Evolutionary conservation across 2,329 filamentous ascomycete species (phyloP).

Genomic region (Xylaria sp.): DNA sequence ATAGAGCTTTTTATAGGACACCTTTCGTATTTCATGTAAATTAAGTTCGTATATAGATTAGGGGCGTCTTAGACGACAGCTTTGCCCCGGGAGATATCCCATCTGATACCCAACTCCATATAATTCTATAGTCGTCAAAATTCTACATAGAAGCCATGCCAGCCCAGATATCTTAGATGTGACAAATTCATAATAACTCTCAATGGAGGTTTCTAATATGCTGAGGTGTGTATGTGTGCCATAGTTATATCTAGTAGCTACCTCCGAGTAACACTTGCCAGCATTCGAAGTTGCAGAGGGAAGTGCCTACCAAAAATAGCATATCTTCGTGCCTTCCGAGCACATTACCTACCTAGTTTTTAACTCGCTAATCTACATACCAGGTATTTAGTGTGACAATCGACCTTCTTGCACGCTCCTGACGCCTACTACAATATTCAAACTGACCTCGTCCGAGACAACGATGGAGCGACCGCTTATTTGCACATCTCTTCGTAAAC

Average conservation of each 20-base stretch:
- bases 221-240: not conserved
- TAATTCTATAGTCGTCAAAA: conserved; percentile 9
- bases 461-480: conserved; percentile 44
- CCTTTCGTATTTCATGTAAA: conserved; percentile 16
- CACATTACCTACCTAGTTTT: not conserved
- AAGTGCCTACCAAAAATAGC: not conserved
- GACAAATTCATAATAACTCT: not conserved
- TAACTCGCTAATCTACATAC: not conserved
- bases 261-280: not conserved
- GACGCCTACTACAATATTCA: not conserved
- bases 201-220: not conserved
- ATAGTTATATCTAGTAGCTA: not conserved
- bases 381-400: not conserved
- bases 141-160: not conserved
- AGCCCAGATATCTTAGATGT: not conserved
- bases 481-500: conserved; percentile 48
- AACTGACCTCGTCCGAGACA: not conserved
- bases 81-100: conserved; percentile 2
- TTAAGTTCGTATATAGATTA: conserved; percentile 25
- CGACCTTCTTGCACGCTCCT: not conserved
- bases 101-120: conserved; percentile 21
- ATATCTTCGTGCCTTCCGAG: conserved; percentile 1
- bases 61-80: conserved; percentile 10
- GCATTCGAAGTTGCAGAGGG: not conserved
- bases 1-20: conserved; percentile 2